Conservation (phyloP, 2,329 filamentous ascomycete species). For the Fusarium kyushuense region DNA sequence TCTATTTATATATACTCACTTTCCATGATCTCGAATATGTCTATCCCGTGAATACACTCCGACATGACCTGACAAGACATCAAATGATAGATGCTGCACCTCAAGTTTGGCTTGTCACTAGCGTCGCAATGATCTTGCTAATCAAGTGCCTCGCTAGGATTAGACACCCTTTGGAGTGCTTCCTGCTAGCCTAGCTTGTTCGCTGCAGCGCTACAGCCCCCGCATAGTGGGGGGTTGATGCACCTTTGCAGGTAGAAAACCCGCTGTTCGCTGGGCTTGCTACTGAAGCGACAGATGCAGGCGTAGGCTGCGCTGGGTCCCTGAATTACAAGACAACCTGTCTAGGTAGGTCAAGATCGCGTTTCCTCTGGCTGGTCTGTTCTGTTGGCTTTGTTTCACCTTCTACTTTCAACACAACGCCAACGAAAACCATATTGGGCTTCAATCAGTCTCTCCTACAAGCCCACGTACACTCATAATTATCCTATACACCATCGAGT, state of each 20-base stretch:
- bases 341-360: conserved; percentile 31
- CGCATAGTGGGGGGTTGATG: conserved; percentile 39
- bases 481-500: not conserved
- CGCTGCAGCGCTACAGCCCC: conserved; percentile 32
- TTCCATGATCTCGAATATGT: no score
- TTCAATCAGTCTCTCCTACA: not conserved
- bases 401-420: conserved; percentile 27
- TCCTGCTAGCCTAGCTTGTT: conserved; percentile 8
- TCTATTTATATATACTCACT: not conserved
- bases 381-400: conserved; percentile 25
- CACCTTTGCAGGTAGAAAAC: conserved; percentile 31
- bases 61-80: conserved; percentile 16
- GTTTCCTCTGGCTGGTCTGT: not conserved
- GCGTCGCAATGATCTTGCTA: conserved; percentile 32
- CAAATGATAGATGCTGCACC: not conserved
- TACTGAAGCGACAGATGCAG: conserved; percentile 24
- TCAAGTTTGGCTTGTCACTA: conserved; percentile 17
- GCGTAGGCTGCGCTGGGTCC: conserved; percentile 29
- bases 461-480: not conserved
- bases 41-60: not conserved
- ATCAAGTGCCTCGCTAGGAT: conserved; percentile 34
- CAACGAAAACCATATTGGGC: conserved; percentile 1
- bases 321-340: conserved; percentile 25
- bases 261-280: conserved; percentile 17
- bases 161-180: conserved; percentile 28